Evolutionary conservation across 805 yeast genomes (phyloP), one percentile per base, ranked within the genome.

Genomic region (Wickerhamiella galacta): DNA sequence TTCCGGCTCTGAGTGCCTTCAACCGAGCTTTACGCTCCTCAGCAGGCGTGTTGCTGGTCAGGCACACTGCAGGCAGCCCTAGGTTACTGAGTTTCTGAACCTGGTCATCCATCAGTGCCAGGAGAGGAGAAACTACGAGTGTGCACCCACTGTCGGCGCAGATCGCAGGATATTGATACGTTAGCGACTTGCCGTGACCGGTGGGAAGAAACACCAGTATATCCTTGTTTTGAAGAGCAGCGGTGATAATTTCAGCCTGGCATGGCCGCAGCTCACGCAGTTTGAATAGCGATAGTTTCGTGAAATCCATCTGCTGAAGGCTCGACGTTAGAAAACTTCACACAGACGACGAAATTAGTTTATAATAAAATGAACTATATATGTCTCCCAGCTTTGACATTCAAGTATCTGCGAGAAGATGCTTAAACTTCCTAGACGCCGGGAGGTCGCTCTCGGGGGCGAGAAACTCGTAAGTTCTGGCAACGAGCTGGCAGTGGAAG

Each of bases 171-270:
- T 90, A 61, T 54, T 90, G 98, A 53, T 82, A 90, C 47, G 96
- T 87, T 16, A 90, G 57, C 0, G 96, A 87, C 49, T 90, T 90
- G 34, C 98, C 98, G 36, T 95, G 95, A 27, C 98, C 98, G 1
- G 98, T 90, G 0, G 98, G 98, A 85, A 90, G 81, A 45, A 90
- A 60, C 2, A 90, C 95, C 57, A 90, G 79, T 0, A 80, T 92
- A 53, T 90, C 98, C 28, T 68, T 64, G 0, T 93, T 90, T 4
- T 4, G 28, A 9, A 46, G 32, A 3, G 44, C 48, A 3, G 48
- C 43, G 4, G 37, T 32, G 5, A 52, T 36, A 16, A 47, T 43
- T 11, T 42, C 42, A 16, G 31, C 38, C 33, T 52, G 56, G 5
- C 34, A 33, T 5, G 43, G 35, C 7, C 56, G 30, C 9, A 15